phyloP scores from a whole-genome alignment of 495 filamentous ascomycete species.

The Ascodesmis nigricans region DNA sequence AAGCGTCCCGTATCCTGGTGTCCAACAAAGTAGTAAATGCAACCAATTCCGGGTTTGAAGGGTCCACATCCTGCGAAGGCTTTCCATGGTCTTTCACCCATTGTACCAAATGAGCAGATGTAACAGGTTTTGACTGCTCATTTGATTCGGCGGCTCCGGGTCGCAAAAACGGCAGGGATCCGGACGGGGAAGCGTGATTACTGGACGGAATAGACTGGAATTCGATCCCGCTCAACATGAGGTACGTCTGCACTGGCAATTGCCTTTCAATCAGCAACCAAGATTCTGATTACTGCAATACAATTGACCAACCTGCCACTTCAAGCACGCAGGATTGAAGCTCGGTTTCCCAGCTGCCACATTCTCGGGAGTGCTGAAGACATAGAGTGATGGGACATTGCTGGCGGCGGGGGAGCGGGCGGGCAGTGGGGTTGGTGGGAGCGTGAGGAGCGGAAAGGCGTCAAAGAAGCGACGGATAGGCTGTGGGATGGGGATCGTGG shows the following conservation, averaged over 20 bases:
- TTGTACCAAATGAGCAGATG: conserved; percentile 41
- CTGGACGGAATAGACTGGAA: conserved; percentile 51
- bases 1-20: conserved; percentile 59
- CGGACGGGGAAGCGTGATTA: conserved; percentile 82
- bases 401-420: conserved; percentile 32
- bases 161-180: conserved; percentile 69
- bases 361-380: conserved; percentile 49
- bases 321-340: conserved; percentile 84
- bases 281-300: too few species aligned
- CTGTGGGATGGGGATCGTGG: conserved; percentile 50
- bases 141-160: conserved; percentile 26
- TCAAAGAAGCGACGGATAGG: conserved; percentile 68
- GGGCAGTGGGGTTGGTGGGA: conserved; percentile 60
- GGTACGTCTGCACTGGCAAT: conserved; percentile 58
- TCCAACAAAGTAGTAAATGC: conserved; percentile 70
- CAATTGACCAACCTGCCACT: conserved; percentile 98
- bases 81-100: conserved; percentile 37
- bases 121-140: conserved; percentile 28
- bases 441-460: conserved; percentile 52
- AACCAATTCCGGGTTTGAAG: conserved; percentile 39
- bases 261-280: not conserved
- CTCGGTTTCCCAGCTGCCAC: conserved; percentile 43
- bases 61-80: conserved; percentile 27
- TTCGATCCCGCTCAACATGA: conserved; percentile 52
- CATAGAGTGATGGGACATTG: conserved; percentile 42